Percentiles rank a stretch among this genome's conserved stretches.
Evolutionary conservation across 179 eudicot genomes (phyloP).

Genomic region (Carnegiea gigantea): DNA sequence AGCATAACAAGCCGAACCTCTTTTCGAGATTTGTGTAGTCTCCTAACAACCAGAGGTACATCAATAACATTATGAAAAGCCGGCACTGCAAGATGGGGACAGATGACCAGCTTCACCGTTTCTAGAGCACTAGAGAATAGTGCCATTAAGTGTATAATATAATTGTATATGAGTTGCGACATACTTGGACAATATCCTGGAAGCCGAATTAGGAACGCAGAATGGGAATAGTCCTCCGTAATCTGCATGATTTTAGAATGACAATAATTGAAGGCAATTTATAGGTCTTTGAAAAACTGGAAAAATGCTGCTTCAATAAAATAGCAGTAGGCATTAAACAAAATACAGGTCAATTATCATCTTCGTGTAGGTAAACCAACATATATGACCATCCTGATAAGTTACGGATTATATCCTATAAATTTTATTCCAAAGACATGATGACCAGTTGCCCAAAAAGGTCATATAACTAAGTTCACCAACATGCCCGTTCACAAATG

Average conservation of each 20-base stretch:
- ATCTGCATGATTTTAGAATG: conserved; percentile 50
- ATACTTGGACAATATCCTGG: conserved; percentile 99
- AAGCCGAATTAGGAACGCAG: conserved; percentile 89
- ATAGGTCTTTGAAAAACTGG: not conserved
- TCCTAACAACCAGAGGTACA: conserved; percentile 93
- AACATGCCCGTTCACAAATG: not conserved
- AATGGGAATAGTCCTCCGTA: conserved; percentile 95
- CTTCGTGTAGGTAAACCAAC: not conserved
- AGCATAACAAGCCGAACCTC: conserved; percentile 52
- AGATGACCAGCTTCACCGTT: conserved; percentile 7
- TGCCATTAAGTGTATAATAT: not conserved
- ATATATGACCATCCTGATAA: conserved; percentile 1
- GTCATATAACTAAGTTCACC: not conserved
- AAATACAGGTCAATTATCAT: not conserved
- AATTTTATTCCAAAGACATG: not conserved
- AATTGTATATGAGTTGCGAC: conserved; percentile 14
- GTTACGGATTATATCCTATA: not conserved
- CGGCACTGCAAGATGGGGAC: conserved; percentile 64
- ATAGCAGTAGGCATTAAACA: not conserved
- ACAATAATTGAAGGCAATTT: conserved; percentile 3
- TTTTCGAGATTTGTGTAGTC: conserved; percentile 81
- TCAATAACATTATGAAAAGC: conserved; percentile 92
- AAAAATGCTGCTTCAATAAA: not conserved
- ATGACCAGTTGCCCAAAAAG: not conserved
- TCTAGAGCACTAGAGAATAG: not conserved